A percentile compares a stretch with the other conserved stretches of the same genome.
Conservation (phyloP, 352 stramenopile genomes). For the Phytophthora boehmeriae region DNA sequence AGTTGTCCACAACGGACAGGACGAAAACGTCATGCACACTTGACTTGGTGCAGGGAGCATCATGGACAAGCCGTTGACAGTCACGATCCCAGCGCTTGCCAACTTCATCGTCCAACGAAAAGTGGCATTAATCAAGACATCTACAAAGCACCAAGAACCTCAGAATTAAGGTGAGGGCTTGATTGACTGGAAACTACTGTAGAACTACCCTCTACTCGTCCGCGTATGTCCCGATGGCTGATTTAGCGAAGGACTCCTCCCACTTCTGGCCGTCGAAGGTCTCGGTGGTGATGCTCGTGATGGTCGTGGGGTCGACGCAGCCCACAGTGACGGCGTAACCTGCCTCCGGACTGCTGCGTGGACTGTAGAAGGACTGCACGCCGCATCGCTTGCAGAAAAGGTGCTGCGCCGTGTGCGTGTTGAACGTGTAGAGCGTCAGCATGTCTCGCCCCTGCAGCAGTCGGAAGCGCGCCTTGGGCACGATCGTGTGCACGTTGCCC, state of each 20-base stretch:
- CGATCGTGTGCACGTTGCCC: conserved; percentile 74
- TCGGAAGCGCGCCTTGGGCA: conserved; percentile 65
- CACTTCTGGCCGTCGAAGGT: conserved; percentile 84
- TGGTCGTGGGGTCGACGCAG: conserved; percentile 62
- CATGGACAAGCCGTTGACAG: background rate
- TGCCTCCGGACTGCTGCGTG: conserved; percentile 78
- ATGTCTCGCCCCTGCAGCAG: conserved; percentile 49
- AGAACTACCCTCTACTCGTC: background rate
- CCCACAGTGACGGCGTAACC: conserved; percentile 73
- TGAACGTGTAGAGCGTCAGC: conserved; percentile 85
- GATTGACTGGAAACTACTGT: no score
- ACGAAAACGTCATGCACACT: conserved; percentile 7
- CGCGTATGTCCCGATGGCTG: background rate
- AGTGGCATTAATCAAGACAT: no score
- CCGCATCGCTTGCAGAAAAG: conserved; percentile 82
- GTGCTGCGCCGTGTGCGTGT: conserved; percentile 79
- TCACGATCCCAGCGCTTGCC: conserved; percentile 2
- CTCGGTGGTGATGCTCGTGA: conserved; percentile 59
- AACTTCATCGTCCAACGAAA: background rate
- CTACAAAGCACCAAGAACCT: no score
- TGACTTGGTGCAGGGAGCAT: conserved; percentile 6
- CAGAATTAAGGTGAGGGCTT: no score
- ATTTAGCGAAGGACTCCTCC: conserved; percentile 34
- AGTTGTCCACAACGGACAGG: background rate
- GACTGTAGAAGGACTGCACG: conserved; percentile 83